Evolutionary conservation across 2,329 filamentous ascomycete species (phyloP), one percentile per base, ranked within the genome.

Genomic region (Fonsecaea erecta): DNA sequence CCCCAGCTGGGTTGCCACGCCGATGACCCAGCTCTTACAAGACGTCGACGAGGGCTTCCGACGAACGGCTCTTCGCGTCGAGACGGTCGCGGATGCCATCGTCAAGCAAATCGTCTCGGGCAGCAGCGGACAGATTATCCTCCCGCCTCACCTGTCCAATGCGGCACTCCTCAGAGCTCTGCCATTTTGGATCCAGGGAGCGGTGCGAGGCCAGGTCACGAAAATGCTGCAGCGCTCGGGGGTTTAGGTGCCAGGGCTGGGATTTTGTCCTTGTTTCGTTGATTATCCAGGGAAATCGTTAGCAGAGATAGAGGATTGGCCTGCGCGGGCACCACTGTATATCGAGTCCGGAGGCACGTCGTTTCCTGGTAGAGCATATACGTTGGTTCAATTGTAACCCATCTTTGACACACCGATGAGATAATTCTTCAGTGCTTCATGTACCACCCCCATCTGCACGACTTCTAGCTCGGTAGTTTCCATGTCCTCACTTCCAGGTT

Each of bases 11-110:
- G 46, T 48, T 12, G 30, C 53, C 14, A 68, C 63, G 9, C 54
- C 37, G 4, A 55, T 66, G 37, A 60, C 58, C 21, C 52, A 61
- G 34, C 81, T 85, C 14, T 88, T 88, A 0, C 84, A 84, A 0
- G 83, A 82, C 60, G 85, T 0, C n/a, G 40, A 24, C 40, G 18
- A 21, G 72, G 83, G 32, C 75, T 90, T 64, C 79, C 86, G 68
- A 82, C 86, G 0, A 86, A 86, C 74, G 53, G 26, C 21, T 26
- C 40, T 68, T n/a, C 34, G 35, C 3, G 51, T 55, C 12, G 34
- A 28, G 6, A 86, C 84, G 0, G 86, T 91, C 16, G 87, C 88
- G 0, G 85, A 89, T 71, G 83, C 78, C 6, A 81, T 90, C 53
- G 86, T 88, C 0, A 76, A 80, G 64, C 83, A 88, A 73, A 40